Evolutionary conservation across 305 asterid genomes (phyloP).

Genomic region (Fraxinus platypoda): DNA sequence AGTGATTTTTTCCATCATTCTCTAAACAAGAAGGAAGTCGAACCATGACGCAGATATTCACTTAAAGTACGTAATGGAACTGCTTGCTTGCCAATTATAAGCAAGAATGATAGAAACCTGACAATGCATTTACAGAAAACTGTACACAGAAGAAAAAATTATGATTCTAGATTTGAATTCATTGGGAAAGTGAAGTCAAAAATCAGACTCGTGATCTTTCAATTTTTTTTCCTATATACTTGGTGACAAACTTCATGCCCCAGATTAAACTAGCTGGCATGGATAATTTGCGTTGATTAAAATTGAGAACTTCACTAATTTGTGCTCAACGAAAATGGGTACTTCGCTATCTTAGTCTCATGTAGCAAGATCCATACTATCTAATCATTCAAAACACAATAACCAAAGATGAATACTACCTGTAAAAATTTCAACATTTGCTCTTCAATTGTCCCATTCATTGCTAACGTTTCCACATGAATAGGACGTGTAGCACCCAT

Average conservation of each 20-base stretch:
- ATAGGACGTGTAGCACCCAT: slow-evolving; percentile 97
- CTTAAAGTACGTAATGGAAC: not conserved
- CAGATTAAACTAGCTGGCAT: slow-evolving; percentile 2
- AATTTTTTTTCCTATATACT: not conserved
- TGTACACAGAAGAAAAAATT: not conserved
- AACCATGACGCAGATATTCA: slow-evolving; percentile 1
- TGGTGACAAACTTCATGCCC: slow-evolving; percentile 16
- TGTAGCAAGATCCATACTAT: slow-evolving; percentile 2
- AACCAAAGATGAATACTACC: slow-evolving; percentile 41
- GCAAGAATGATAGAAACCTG: slow-evolving; percentile 1
- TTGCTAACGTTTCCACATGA: slow-evolving; percentile 85
- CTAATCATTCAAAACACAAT: slow-evolving; percentile 16
- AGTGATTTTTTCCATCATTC: not conserved
- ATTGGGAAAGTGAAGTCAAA: slow-evolving; percentile 1
- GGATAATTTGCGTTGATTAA: not conserved
- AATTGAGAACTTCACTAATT: not conserved
- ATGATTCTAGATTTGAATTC: not conserved
- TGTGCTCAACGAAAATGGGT: not conserved
- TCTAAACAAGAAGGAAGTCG: not conserved
- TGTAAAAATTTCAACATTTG: slow-evolving; percentile 87
- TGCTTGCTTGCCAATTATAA: not conserved
- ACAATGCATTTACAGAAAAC: not conserved
- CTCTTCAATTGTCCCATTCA: slow-evolving; percentile 94
- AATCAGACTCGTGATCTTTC: slow-evolving; percentile 8
- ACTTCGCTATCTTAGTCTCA: not conserved